These are phyloP conservation scores for Moringa oleifera DNA, from an alignment of 345 rosid genomes.

Conservation along the genomic window DNA sequence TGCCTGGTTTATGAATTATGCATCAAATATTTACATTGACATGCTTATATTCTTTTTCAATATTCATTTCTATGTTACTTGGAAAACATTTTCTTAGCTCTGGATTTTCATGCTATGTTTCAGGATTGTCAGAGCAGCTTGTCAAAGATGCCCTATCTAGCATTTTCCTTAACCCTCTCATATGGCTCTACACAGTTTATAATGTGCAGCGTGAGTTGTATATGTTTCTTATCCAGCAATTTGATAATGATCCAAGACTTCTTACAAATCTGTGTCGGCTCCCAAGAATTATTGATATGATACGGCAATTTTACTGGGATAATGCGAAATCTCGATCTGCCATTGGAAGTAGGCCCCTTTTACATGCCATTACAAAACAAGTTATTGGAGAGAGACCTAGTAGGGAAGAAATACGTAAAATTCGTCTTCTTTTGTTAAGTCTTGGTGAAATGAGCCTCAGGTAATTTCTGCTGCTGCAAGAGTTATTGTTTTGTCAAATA, in stretches of 20 bases:
- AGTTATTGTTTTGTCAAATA: background rate
- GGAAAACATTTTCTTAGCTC: background rate
- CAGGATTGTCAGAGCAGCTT: slow-evolving; percentile 77
- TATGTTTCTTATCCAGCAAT: slow-evolving; percentile 87
- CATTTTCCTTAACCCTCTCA: slow-evolving; percentile 84
- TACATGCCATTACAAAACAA: slow-evolving; percentile 56
- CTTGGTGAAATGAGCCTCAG: slow-evolving; percentile 98
- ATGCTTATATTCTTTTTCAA: slow-evolving; percentile 12
- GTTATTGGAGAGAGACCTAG: slow-evolving; percentile 72
- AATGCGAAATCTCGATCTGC: slow-evolving; percentile 51
- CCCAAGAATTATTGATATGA: slow-evolving; percentile 71
- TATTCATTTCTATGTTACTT: background rate
- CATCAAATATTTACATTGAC: slow-evolving; percentile 6
- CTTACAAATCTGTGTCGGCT: slow-evolving; percentile 69
- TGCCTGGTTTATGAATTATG: slow-evolving; percentile 4
- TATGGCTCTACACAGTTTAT: slow-evolving; percentile 78
- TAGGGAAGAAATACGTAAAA: slow-evolving; percentile 78
- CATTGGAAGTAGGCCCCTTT: slow-evolving; percentile 72
- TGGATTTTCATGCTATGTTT: background rate
- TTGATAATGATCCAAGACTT: slow-evolving; percentile 82
- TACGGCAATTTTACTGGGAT: slow-evolving; percentile 86
- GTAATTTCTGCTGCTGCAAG: slow-evolving; percentile 26
- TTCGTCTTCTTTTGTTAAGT: slow-evolving; percentile 89
- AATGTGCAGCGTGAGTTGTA: slow-evolving; percentile 89
- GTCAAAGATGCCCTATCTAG: slow-evolving; percentile 75